Evolutionary conservation across 1,284 basidiomycete genomes (phyloP), one percentile per base, ranked within the genome.

Genomic region (Ceratobasidium sp.): DNA sequence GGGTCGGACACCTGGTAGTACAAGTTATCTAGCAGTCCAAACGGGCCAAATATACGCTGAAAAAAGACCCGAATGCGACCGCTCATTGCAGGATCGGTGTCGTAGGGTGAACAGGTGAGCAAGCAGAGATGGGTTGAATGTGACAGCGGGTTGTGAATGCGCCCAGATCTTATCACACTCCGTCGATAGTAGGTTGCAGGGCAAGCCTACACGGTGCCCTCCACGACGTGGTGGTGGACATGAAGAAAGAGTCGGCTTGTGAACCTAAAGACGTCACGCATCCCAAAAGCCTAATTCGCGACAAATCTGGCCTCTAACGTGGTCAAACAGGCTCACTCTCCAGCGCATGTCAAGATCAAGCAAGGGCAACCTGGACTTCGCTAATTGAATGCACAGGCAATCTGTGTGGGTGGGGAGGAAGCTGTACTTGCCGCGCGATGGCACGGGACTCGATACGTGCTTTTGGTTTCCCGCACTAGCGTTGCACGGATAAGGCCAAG

Each of bases 131-230:
- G 33, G 1, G 63, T 66, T 23, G 44, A 30, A 46, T 46, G 25
- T 25, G 44, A 59, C 38, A 53, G 53, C 66, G 14, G 28, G 36
- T 33, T 28, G 6, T 4, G 21, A 28, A 46, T 33, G 38, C 40
- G 42, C 40, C 14, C 18, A n/a, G 30, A 28, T n/a, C n/a, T 56
- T 70, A 59, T 70, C 48, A 40, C 23, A 21, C 38, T 42, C 18
- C 42, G 54, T 40, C 46, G 12, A 56, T 25, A 44, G 66, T 42
- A 70, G 66, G 66, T 70, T 59, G 66, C 54, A 70, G 66, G 66
- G 66, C 66, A 70, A 59, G 25, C 66, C 66, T 70, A 70, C 66
- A 59, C 66, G 54, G 66, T 70, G 54, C 66, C 66, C 23, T 40
- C 66, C 59, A 40, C 66, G 53, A 70, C 66, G 66, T 70, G 66